phyloP scores from a whole-genome alignment of 495 filamentous ascomycete species.

The Copromyces sp. region DNA sequence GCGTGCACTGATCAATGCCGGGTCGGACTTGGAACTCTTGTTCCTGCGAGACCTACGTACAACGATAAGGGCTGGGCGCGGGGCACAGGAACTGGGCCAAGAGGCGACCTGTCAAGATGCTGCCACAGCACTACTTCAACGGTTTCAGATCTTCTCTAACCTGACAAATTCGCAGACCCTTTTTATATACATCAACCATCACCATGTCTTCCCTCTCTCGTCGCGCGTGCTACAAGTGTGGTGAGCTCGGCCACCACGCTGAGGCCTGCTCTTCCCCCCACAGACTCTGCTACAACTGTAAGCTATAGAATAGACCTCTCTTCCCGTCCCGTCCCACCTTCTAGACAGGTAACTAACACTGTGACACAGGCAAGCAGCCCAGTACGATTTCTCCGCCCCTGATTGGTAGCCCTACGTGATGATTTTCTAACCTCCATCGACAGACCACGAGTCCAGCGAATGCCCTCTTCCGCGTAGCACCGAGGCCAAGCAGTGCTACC shows the following conservation, averaged over 20 bases:
- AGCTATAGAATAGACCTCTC: constrained; percentile 4
- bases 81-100: neutral
- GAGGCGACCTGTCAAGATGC: neutral
- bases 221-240: constrained; percentile 99
- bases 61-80: neutral
- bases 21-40: neutral
- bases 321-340: neutral
- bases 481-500: constrained; percentile 99
- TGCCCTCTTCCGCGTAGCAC: constrained; percentile 95
- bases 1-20: neutral
- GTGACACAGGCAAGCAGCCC: constrained; percentile 65
- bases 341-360: constrained; percentile 3
- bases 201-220: constrained; percentile 88
- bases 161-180: neutral
- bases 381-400: constrained; percentile 41
- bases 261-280: constrained; percentile 96
- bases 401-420: constrained; percentile 3
- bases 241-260: constrained; percentile 97
- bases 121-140: neutral
- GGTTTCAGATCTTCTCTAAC: neutral
- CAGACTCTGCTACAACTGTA: constrained; percentile 99
- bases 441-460: constrained; percentile 94
- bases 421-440: constrained; percentile 20
- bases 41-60: neutral
- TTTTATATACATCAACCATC: constrained; percentile 4